Conservation (phyloP, 2,329 filamentous ascomycete genomes). For the Colletotrichum kahawae region DNA sequence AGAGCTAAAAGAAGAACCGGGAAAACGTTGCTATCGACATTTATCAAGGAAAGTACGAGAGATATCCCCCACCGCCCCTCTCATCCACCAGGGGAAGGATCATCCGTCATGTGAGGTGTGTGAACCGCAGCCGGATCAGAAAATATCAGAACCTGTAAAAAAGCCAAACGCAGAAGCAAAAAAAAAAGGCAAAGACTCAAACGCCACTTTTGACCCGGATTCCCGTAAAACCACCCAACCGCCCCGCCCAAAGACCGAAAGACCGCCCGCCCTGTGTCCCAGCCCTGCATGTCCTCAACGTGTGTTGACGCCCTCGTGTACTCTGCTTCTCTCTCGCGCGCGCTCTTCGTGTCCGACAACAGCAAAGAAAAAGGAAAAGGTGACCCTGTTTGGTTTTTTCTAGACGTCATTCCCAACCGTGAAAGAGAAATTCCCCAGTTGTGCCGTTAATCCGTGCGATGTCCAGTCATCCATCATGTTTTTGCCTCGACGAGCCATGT, state of each 20-base stretch:
- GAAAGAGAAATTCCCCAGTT: background rate
- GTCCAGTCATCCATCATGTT: constrained; percentile 20
- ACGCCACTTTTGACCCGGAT: background rate
- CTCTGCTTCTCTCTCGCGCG: background rate
- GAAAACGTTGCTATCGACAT: background rate
- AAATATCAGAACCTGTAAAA: background rate
- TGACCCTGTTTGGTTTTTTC: background rate
- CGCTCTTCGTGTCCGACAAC: background rate
- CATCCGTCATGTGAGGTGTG: background rate
- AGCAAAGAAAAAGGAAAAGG: background rate
- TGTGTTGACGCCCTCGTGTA: background rate
- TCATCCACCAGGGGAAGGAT: background rate
- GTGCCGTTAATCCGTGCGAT: constrained; percentile 19
- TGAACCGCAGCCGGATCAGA: background rate
- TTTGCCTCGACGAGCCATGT: background rate
- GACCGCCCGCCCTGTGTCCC: background rate
- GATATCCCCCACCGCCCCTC: background rate
- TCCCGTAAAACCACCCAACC: background rate
- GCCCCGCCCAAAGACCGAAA: background rate
- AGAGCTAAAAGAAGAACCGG: background rate
- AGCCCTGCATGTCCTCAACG: background rate
- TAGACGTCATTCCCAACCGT: background rate
- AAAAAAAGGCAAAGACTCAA: background rate
- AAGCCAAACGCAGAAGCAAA: background rate
- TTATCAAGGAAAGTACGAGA: background rate